Evolutionary conservation across 2,329 filamentous ascomycete genomes (phyloP), one percentile per base, ranked within the genome.

Genomic region (Neofusicoccum sp.): DNA sequence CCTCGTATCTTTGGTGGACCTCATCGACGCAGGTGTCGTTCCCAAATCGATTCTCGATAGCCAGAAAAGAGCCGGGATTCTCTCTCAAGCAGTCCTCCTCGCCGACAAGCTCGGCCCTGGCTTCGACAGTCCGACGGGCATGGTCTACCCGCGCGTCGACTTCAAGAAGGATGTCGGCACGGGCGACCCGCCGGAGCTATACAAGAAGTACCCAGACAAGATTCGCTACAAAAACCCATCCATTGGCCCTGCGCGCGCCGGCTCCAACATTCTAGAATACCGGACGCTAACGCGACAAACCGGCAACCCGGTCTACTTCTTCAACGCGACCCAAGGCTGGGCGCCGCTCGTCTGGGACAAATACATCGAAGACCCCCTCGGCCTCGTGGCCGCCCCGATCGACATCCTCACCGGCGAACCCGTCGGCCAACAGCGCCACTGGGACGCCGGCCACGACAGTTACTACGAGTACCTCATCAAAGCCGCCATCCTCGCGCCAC

Each of bases 131-230:
- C 74, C 74, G 3, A 75, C 75, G 2, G 75, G 76, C 20, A 70
- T 78, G 73, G 71, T 76, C 14, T 80, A 75, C 75, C 77, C 78
- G 7, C 75, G 75, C n/a, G 71, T 79, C 14, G 69, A 79, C 61
- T 78, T 79, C 65, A 69, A 62, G n/a, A 70, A 66, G 1, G 63
- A 67, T n/a, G 63, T 68, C 54, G 75, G 74, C 16, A 48, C 45
- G 20, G 60, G 67, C 69, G 68, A 71, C 44, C 69, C 72, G 14
- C 67, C 70, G 2, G 68, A 65, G 8, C 63, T 71, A 6, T 69
- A 70, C 43, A 41, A 64, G 2, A 62, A 69, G 30, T 60, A 74
- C 31, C 70, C 73, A 11, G 64, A 67, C 6, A 71, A 73, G 61
- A 64, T 64, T 26, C 68, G 66, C 14, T 73, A 72, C 62, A 65